Evolutionary conservation across 108 stramenopile species (phyloP), one percentile per base, ranked within the genome.

Genomic region (Craspedostauros australis): DNA sequence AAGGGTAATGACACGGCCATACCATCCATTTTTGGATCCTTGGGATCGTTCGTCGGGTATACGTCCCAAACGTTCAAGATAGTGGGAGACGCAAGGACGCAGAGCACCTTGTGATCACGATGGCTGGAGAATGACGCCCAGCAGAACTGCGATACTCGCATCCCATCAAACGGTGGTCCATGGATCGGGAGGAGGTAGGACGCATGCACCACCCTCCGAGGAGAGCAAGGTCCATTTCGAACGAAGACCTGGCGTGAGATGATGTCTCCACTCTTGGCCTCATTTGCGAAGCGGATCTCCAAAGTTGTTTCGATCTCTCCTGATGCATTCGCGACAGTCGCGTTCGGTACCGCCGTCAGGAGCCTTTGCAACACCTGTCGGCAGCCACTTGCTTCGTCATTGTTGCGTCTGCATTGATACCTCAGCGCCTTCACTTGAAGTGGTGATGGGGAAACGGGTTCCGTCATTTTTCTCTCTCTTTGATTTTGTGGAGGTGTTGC

Each of bases 1-100:
- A 85, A 88, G 1, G 90, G 90, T 5, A 92, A 32, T 0, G 81
- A 50, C 2, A 86, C 64, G 0, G 68, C 86, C 22, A 70, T 81
- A 27, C 73, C 80, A 14, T 67, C 82, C 46, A 23, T 29, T 21
- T 40, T 53, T 9, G 24, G 20, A 3, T 27, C 15, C 2, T 44
- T 45, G 33, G 22, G 41, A 9, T 46, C 22, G 6, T 46, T n/a
- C 27, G 50, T 24, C 2, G 71, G 68, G 47, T 76, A 74, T 16
- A 81, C 88, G 54, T 89, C 81, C 50, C 68, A 85, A 25, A 89
- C 67, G 20, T 66, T 54, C 12, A 89, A 50, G 6, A 73, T 47
- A 0, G 68, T 68, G 0, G 82, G 73, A 72, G 64, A 57, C 14
- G 72, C 70, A 1, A 89, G 46, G 11, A 85, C 77, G 45, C 84